Base-by-base conservation (phyloP, 2,329 filamentous ascomycete species). In the Ophiostoma ulmi region DNA sequence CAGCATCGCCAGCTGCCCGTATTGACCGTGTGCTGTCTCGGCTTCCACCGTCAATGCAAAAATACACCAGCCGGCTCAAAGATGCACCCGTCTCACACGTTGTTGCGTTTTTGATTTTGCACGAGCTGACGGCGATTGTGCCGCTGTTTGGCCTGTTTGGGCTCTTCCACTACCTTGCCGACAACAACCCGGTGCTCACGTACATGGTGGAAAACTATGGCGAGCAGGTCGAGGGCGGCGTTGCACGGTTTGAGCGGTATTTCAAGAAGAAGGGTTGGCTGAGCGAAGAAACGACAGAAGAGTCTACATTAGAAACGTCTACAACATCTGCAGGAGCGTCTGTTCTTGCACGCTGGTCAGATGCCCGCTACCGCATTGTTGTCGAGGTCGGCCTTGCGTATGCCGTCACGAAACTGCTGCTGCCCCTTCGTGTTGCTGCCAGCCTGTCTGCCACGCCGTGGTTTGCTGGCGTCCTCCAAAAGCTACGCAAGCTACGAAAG, bases 381-480 rank as follows among this genome's bases (percentile, higher is more conserved):
- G 80, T 88, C 0, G 87, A 90, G 79, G 87, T 98, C 74, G 95
- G 92, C 35, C 90, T 95, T 26, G 94, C 95, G 5, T 99, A 95
- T 82, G 91, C 93, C 0, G 86, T 97, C 73, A 96, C 93, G 0
- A 99, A 99, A 81, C 88, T 88, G 20, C 77, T 98, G 72, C 79
- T 99, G 73, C 93, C 95, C 0, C 76, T 91, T 14, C 86, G 95
- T 75, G 86, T 99, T 73, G 81, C 90, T 36, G 80, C 88, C 7
- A 97, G 94, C 80, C 85, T 96, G 4, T 97, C 91, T 92, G 90
- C 87, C 17, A 97, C 95, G 66, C 95, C 95, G 4, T 96, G 92
- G 91, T 96, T 98, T 83, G 94, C 94, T 1, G 86, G 89, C 63
- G 81, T 86, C 31, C 81, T 91, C 55, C 80, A 91, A 14, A 79